A percentile compares a stretch with the other conserved stretches of the same genome.
phyloP scores from a whole-genome alignment of 228 moss, liverwort and hornwort species.

The Sphagnum magellanicum region DNA sequence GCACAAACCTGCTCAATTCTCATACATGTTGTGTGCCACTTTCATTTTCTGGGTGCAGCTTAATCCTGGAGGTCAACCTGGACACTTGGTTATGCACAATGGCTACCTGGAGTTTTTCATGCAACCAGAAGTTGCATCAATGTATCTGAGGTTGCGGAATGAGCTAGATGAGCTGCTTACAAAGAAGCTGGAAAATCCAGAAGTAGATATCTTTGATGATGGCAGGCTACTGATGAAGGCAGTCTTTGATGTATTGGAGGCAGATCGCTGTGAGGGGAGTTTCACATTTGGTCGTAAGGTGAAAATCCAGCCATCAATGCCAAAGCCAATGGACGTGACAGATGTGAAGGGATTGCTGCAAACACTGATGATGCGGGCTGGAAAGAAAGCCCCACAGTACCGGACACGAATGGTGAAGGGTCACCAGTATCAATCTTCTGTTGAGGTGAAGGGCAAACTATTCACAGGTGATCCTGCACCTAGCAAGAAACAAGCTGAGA shows the following conservation, averaged over 20 bases:
- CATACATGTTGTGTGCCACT: too few species aligned
- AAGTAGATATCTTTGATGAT: constrained; percentile 61
- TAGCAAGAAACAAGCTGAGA: constrained; percentile 87
- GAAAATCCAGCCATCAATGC: constrained; percentile 23
- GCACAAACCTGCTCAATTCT: too few species aligned
- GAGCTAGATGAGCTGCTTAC: constrained; percentile 76
- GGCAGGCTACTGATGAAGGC: constrained; percentile 59
- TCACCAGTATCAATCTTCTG: constrained; percentile 64
- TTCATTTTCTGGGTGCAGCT: constrained; percentile 19
- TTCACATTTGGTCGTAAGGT: constrained; percentile 78
- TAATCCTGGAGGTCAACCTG: constrained; percentile 57
- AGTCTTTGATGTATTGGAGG: constrained; percentile 68
- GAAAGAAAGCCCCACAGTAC: constrained; percentile 75
- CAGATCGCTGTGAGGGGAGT: constrained; percentile 71
- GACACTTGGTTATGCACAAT: constrained; percentile 76
- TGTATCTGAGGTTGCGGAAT: constrained; percentile 72
- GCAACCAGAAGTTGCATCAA: constrained; percentile 66
- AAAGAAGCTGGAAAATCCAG: constrained; percentile 68
- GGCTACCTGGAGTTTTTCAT: constrained; percentile 93
- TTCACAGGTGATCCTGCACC: constrained; percentile 71
- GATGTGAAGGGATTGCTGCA: constrained; percentile 84
- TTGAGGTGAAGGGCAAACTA: constrained; percentile 57
- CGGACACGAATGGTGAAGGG: constrained; percentile 54
- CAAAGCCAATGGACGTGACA: constrained; percentile 16
- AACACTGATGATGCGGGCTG: constrained; percentile 62